A percentile compares a stretch with the other conserved stretches of the same genome.
These are phyloP conservation scores for Venturiaceae sp. DNA, from an alignment of 2,329 filamentous ascomycete species.

Conservation along the genomic window DNA sequence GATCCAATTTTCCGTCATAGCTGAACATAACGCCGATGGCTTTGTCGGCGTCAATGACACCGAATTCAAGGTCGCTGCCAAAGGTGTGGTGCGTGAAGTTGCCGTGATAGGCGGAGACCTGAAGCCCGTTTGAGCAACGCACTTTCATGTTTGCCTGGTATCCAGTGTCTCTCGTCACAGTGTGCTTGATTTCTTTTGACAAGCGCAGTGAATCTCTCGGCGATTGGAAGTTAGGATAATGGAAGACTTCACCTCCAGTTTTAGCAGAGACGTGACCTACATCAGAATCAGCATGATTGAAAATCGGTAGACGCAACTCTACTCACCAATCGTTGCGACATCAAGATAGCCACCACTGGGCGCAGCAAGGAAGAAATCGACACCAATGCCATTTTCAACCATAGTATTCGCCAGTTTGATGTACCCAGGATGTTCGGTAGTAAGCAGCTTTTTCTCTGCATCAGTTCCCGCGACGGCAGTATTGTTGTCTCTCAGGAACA, in stretches of 20 bases:
- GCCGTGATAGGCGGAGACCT: slow-evolving; percentile 88
- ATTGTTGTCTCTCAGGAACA: slow-evolving; percentile 80
- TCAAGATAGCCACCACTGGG: slow-evolving; percentile 87
- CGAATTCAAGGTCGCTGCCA: slow-evolving; percentile 88
- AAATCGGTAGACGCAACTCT: background rate
- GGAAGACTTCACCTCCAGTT: slow-evolving; percentile 92
- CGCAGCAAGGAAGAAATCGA: slow-evolving; percentile 90
- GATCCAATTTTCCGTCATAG: slow-evolving; percentile 95
- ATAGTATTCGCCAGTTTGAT: slow-evolving; percentile 80
- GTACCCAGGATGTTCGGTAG: slow-evolving; percentile 82
- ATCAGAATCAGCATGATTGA: background rate
- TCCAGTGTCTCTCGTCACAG: slow-evolving; percentile 80
- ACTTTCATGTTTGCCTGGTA: slow-evolving; percentile 98
- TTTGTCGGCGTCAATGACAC: slow-evolving; percentile 86
- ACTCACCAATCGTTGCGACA: slow-evolving; percentile 76
- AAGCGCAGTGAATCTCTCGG: slow-evolving; percentile 79
- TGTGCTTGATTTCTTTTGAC: slow-evolving; percentile 74
- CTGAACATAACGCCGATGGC: slow-evolving; percentile 83
- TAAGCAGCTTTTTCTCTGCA: slow-evolving; percentile 83
- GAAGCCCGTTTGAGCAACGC: slow-evolving; percentile 89
- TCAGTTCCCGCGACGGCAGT: slow-evolving; percentile 72
- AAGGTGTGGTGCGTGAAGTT: slow-evolving; percentile 96
- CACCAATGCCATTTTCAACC: slow-evolving; percentile 75
- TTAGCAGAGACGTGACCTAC: slow-evolving; percentile 69
- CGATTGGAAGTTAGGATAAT: slow-evolving; percentile 92